Percentiles rank a stretch among this genome's conserved stretches.
Conservation (phyloP, 176 grass and related monocot species). For the Guadua angustifolia region DNA sequence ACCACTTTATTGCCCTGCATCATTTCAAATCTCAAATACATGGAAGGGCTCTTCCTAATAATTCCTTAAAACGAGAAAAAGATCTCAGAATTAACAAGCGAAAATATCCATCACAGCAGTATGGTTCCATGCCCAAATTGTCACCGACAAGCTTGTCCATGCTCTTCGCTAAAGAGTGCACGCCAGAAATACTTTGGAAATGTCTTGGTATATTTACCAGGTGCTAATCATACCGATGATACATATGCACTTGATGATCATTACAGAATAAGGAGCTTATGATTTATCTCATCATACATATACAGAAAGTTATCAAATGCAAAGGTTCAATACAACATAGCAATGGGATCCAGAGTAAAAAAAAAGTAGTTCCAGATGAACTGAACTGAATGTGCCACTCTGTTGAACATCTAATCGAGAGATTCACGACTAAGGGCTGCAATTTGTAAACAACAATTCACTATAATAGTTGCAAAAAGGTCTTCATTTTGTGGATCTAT, state of each 20-base stretch:
- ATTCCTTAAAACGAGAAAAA: neutral
- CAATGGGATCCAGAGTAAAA: neutral
- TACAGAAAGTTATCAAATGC: neutral
- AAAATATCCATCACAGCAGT: neutral
- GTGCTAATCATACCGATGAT: neutral
- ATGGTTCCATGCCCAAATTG: neutral
- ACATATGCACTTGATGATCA: conserved; percentile 1
- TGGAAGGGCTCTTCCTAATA: neutral
- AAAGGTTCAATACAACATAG: neutral
- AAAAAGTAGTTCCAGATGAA: neutral
- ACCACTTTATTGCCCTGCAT: neutral
- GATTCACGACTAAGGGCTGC: neutral
- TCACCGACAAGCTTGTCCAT: neutral
- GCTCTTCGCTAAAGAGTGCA: neutral
- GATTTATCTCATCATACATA: neutral
- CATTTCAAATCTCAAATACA: neutral
- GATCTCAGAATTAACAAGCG: too few relatives aligned
- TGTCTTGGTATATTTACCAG: neutral
- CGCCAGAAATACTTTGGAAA: neutral
- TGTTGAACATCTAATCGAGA: neutral
- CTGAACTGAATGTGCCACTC: neutral
- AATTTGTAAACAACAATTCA: neutral
- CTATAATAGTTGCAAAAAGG: neutral
- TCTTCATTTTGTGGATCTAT: neutral
- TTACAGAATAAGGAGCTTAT: neutral